Evolutionary conservation across 345 rosid genomes (phyloP).

Genomic region (Populus tremula): DNA sequence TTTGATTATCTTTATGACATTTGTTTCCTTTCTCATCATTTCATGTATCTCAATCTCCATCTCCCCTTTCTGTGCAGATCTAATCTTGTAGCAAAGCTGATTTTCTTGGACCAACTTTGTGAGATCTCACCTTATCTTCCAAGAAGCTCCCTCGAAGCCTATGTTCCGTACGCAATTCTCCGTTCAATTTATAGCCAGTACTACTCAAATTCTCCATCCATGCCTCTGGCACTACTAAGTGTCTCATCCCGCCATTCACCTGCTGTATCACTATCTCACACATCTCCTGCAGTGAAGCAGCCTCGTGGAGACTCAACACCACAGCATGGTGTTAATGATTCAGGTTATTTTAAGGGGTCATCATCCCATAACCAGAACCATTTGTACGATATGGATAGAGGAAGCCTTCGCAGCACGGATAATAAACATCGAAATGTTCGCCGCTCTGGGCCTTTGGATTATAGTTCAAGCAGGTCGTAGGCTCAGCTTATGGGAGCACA

Average conservation of each 20-base stretch:
- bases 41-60: neutral
- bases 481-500: constrained; percentile 64
- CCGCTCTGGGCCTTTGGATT: constrained; percentile 88
- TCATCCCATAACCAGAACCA: constrained; percentile 16
- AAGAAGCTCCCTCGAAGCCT: constrained; percentile 78
- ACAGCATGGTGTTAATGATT: too few relatives aligned
- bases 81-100: constrained; percentile 88
- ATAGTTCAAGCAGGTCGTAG: constrained; percentile 75
- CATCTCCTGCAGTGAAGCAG: constrained; percentile 54
- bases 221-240: constrained; percentile 46
- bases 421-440: constrained; percentile 56
- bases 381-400: constrained; percentile 44
- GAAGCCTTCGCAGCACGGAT: constrained; percentile 43
- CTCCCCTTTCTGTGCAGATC: constrained; percentile 45
- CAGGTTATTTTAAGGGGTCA: too few relatives aligned
- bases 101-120: constrained; percentile 92
- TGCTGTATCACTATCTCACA: constrained; percentile 56
- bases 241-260: constrained; percentile 79
- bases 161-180: constrained; percentile 78
- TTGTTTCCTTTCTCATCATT: neutral
- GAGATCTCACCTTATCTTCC: constrained; percentile 93
- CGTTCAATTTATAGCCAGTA: constrained; percentile 88
- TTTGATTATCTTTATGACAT: neutral
- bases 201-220: constrained; percentile 66
- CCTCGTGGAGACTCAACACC: too few relatives aligned